Conservation (phyloP, 2,329 filamentous ascomycete genomes). For the Cladosporium sp. region DNA sequence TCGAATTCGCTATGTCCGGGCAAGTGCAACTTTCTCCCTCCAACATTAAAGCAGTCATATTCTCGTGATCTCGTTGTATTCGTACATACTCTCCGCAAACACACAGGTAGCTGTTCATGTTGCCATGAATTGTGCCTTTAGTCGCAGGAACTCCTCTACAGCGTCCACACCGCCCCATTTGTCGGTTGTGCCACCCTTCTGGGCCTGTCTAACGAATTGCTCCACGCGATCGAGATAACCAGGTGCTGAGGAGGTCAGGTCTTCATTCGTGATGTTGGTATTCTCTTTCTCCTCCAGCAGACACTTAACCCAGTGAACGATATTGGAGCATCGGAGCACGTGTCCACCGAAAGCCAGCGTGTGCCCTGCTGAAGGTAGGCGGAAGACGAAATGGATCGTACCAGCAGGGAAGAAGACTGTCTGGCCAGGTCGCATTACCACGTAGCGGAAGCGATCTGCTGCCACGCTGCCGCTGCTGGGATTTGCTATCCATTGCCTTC, state of each 20-base stretch:
- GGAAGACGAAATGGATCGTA: conserved; percentile 33
- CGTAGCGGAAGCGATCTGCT: conserved; percentile 28
- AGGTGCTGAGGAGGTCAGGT: conserved; percentile 36
- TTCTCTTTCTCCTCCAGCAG: conserved; percentile 41
- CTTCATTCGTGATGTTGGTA: conserved; percentile 42
- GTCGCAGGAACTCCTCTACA: conserved; percentile 26
- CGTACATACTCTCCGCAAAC: no score
- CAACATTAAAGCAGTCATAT: no score
- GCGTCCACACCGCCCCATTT: conserved; percentile 27
- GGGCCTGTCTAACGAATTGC: conserved; percentile 26
- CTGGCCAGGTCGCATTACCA: conserved; percentile 27
- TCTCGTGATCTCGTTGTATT: no score
- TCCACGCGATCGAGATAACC: conserved; percentile 28
- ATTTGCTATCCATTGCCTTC: conserved; percentile 22
- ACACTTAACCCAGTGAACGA: conserved; percentile 42
- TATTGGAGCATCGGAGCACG: conserved; percentile 30
- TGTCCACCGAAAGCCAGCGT: conserved; percentile 33
- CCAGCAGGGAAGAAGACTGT: conserved; percentile 32
- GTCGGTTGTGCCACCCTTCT: conserved; percentile 19
- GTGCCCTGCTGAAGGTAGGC: conserved; percentile 25
- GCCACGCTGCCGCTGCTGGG: conserved; percentile 18
- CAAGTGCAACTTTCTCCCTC: no score
- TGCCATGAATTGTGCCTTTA: conserved; percentile 25
- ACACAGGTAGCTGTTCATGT: not conserved
- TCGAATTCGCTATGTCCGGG: no score